phyloP scores from a whole-genome alignment of 768 basidiomycete genomes.

The Suillus lakei region DNA sequence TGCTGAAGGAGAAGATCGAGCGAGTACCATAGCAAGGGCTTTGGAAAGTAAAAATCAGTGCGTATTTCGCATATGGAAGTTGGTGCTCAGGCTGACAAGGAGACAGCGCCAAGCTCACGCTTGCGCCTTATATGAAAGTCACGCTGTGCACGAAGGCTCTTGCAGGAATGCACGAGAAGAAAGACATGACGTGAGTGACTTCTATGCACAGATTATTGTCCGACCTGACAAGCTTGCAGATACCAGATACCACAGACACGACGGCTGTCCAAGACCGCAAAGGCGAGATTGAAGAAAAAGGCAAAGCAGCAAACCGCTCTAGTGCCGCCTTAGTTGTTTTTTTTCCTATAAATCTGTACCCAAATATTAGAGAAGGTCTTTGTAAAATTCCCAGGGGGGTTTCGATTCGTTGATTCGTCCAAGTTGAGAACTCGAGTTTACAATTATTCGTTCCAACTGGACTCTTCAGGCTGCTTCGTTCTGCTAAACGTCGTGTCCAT shows the following conservation, averaged over 20 bases:
- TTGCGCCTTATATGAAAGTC: conserved; percentile 72
- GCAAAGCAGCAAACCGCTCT: conserved; percentile 31
- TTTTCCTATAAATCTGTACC: conserved; percentile 27
- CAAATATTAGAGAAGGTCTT: conserved; percentile 13
- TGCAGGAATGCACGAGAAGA: conserved; percentile 41
- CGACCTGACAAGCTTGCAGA: conserved; percentile 39
- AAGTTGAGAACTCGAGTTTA: conserved; percentile 6
- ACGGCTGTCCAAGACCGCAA: conserved; percentile 61
- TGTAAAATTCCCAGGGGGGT: conserved; percentile 19
- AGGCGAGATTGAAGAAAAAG: conserved; percentile 55
- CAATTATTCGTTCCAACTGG: background rate
- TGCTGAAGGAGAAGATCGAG: conserved; percentile 38
- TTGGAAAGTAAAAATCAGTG: conserved; percentile 67
- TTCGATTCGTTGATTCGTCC: conserved; percentile 11
- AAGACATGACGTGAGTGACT: conserved; percentile 54
- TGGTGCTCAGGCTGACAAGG: conserved; percentile 9
- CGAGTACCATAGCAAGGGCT: conserved; percentile 37
- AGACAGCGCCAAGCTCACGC: conserved; percentile 55
- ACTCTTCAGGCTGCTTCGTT: background rate
- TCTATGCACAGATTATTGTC: background rate
- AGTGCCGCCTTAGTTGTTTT: conserved; percentile 16
- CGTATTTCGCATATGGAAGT: conserved; percentile 27
- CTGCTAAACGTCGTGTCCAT: background rate
- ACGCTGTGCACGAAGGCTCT: conserved; percentile 58
- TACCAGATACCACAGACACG: conserved; percentile 60